phyloP scores from a whole-genome alignment of 805 yeast genomes.

The Komagataella ulmi region DNA sequence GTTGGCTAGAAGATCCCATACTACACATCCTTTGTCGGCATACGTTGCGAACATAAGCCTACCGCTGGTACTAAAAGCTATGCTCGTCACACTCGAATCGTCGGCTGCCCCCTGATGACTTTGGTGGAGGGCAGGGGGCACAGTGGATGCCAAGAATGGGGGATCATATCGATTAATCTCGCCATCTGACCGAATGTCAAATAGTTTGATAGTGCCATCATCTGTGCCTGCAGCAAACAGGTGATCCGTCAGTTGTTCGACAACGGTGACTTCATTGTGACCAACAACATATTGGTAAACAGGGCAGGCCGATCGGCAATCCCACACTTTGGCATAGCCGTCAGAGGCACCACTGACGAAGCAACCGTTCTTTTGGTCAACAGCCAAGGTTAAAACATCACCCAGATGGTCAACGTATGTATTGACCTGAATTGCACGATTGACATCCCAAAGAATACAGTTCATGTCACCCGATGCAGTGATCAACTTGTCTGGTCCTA shows the following conservation, averaged over 20 bases:
- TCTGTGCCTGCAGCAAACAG: constrained; percentile 69
- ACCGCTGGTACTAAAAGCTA: constrained; percentile 66
- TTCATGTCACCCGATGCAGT: constrained; percentile 81
- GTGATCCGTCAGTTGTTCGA: constrained; percentile 53
- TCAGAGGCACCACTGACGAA: constrained; percentile 58
- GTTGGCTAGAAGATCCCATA: constrained; percentile 66
- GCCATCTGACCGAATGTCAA: constrained; percentile 70
- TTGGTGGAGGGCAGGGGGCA: constrained; percentile 12
- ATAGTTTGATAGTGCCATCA: constrained; percentile 57
- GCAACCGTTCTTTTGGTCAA: constrained; percentile 11
- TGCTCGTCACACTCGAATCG: constrained; percentile 55
- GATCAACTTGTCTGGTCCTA: constrained; percentile 39
- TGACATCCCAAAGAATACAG: constrained; percentile 67
- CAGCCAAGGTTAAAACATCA: constrained; percentile 45
- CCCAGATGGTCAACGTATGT: constrained; percentile 59
- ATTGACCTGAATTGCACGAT: constrained; percentile 36
- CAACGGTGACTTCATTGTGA: constrained; percentile 45
- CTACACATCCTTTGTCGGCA: constrained; percentile 58
- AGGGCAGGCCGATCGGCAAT: constrained; percentile 29
- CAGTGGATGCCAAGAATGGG: constrained; percentile 3
- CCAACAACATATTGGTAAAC: constrained; percentile 33
- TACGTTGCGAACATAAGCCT: constrained; percentile 64
- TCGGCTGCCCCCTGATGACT: constrained; percentile 23
- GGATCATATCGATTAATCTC: constrained; percentile 33
- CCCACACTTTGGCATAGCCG: constrained; percentile 59